Conservation (phyloP, 2,329 filamentous ascomycete species). For the Claviceps monticola region DNA sequence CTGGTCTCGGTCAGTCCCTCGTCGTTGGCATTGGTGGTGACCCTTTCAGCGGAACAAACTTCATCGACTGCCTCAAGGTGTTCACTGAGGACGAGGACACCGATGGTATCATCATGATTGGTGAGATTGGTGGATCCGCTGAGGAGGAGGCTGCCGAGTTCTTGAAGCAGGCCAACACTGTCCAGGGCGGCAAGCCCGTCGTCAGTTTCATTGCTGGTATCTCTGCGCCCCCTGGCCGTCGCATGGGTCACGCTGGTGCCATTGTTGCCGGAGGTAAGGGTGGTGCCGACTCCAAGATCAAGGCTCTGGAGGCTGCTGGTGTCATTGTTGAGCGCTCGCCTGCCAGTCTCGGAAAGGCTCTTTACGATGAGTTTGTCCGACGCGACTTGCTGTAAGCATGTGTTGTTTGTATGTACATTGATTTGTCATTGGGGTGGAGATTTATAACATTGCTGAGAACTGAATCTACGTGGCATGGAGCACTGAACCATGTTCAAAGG, state of each 20-base stretch:
- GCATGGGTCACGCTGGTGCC: slow-evolving; percentile 97
- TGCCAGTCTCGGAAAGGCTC: slow-evolving; percentile 78
- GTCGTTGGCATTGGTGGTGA: slow-evolving; percentile 97
- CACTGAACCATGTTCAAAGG: slow-evolving; percentile 10
- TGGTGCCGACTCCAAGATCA: slow-evolving; percentile 95
- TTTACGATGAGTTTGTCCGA: slow-evolving; percentile 92
- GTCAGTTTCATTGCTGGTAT: slow-evolving; percentile 98
- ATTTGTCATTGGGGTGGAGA: background rate
- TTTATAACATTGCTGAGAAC: slow-evolving; percentile 3
- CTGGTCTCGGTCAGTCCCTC: slow-evolving; percentile 91
- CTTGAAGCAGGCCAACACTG: slow-evolving; percentile 79
- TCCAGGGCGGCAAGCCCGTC: slow-evolving; percentile 76
- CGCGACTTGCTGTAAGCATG: slow-evolving; percentile 71
- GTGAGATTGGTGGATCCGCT: slow-evolving; percentile 92
- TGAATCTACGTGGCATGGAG: slow-evolving; percentile 9
- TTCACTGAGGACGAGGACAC: slow-evolving; percentile 95
- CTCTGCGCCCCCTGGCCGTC: slow-evolving; percentile 84
- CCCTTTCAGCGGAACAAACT: slow-evolving; percentile 97
- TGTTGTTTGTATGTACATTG: slow-evolving; percentile 5
- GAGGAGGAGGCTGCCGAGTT: slow-evolving; percentile 98
- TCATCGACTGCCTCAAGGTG: slow-evolving; percentile 96
- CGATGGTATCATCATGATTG: slow-evolving; percentile 99
- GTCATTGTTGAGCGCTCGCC: slow-evolving; percentile 90
- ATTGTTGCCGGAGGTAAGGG: slow-evolving; percentile 97
- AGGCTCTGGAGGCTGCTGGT: slow-evolving; percentile 80